Base-by-base conservation (phyloP, 768 basidiomycete genomes). In the Mrakia hoshinonis region DNA sequence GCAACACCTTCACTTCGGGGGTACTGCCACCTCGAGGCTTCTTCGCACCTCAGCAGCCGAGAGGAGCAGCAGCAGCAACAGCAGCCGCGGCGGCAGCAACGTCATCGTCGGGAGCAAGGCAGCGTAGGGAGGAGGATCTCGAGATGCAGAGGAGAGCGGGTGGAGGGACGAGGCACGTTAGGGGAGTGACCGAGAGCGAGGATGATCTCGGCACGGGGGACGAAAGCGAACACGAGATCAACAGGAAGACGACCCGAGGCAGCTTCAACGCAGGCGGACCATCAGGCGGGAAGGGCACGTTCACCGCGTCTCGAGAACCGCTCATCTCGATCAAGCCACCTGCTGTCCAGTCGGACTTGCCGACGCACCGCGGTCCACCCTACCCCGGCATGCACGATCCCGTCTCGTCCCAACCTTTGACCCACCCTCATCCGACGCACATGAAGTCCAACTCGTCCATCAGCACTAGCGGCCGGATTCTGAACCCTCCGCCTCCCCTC, bases 41-140 rank as follows among this genome's bases (percentile, higher is more conserved):
- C 70, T 72, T 72, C 52, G 64, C 70, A 5, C 70, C 70, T 31
- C 70, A 72, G 47, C 34, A 38, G 46, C 70, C 70, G 10, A 46
- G 65, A 13, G 52, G 46, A n/a, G 65, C 64, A 26, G 39, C 24
- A 1, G 36, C 48, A 15, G 7, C 36, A 31, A 22, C 1, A 36
- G 60, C 38, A 18, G 46, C 38, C n/a, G 15, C 24, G 26, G 11
- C 34, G 29, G 3, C 31, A 43, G 43, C 43, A 7, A 7, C 43
- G 43, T 43, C 43, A 7, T 43, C 43, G 22, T 7, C 58, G 9
- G 31, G 22, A n/a, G 29, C 29, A 58, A 39, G 15, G 13, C 26
- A 15, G 10, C 26, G 20, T 0, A 58, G 3, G 6, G 55, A 31
- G 18, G 58, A 61, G 7, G 58, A 61, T 22, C 5, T 61, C 36